These are phyloP conservation scores for Hypseocharis bilobata DNA, from an alignment of 441 rosid genomes.

Conservation along the genomic window DNA sequence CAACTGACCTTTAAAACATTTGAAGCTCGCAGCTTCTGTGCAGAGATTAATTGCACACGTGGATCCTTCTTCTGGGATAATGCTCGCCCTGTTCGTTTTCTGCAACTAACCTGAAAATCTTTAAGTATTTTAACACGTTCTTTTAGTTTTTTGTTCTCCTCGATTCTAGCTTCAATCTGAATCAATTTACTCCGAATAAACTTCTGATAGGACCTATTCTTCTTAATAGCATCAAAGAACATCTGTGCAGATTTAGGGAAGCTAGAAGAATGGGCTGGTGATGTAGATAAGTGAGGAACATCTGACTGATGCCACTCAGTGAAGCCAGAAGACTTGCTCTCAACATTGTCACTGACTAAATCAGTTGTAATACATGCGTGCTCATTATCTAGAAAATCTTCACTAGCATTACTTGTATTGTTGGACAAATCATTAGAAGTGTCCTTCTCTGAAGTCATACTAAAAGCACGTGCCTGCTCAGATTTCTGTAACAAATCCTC, in stretches of 20 bases:
- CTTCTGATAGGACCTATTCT: slow-evolving; percentile 70
- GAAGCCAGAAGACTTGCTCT: slow-evolving; percentile 21
- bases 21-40: slow-evolving; percentile 25
- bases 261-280: slow-evolving; percentile 30
- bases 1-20: slow-evolving; percentile 47
- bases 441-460: slow-evolving; percentile 24
- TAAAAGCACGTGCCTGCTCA: slow-evolving; percentile 28
- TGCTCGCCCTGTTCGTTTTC: slow-evolving; percentile 48
- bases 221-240: slow-evolving; percentile 63
- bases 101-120: slow-evolving; percentile 68
- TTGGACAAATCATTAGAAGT: slow-evolving; percentile 26
- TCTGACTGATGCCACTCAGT: slow-evolving; percentile 23
- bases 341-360: slow-evolving; percentile 25
- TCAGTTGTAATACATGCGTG: slow-evolving; percentile 20
- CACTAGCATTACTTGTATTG: slow-evolving; percentile 28
- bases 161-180: slow-evolving; percentile 66
- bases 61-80: slow-evolving; percentile 69
- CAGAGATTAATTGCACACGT: slow-evolving; percentile 54
- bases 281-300: slow-evolving; percentile 22
- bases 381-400: slow-evolving; percentile 34
- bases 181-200: slow-evolving; percentile 51
- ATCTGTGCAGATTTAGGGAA: slow-evolving; percentile 60
- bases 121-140: slow-evolving; percentile 55
- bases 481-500: slow-evolving; percentile 28
- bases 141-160: slow-evolving; percentile 68